phyloP scores from a whole-genome alignment of 352 stramenopile species.

The Thalassiosira hispida region DNA sequence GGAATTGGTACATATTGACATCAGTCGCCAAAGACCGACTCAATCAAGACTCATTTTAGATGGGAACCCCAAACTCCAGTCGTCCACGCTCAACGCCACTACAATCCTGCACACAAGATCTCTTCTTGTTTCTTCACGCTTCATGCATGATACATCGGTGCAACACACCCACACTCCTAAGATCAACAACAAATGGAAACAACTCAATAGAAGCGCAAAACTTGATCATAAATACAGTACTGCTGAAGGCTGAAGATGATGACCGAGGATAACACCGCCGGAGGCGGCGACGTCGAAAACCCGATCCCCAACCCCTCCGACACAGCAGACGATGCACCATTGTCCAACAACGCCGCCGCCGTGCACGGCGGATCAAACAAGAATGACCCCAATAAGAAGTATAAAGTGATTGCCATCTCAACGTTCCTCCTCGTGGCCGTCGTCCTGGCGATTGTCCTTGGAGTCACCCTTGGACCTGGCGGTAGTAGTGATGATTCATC shows the following conservation, averaged over 20 bases:
- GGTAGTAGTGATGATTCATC: background rate
- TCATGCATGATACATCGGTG: no score
- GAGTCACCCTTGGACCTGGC: conserved; percentile 16
- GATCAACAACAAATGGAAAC: no score
- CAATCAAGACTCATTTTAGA: no score
- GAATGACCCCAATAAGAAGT: conserved; percentile 29
- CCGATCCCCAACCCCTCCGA: background rate
- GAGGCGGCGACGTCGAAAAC: conserved; percentile 33
- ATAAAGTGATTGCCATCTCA: conserved; percentile 16
- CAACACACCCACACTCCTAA: no score
- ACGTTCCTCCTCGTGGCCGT: conserved; percentile 34
- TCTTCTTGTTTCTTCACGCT: no score
- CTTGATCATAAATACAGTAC: no score
- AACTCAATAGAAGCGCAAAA: no score
- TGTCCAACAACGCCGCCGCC: background rate
- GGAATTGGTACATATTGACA: no score
- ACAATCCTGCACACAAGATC: no score
- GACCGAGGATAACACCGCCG: conserved; percentile 9
- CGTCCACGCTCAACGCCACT: no score
- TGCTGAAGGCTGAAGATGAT: conserved; percentile 15
- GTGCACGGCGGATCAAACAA: background rate
- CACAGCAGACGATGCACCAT: background rate
- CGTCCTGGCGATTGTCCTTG: conserved; percentile 36
- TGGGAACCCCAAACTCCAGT: no score
- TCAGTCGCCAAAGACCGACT: no score